phyloP scores from a whole-genome alignment of 2,329 filamentous ascomycete genomes.

The Plectosphaerella sp. region DNA sequence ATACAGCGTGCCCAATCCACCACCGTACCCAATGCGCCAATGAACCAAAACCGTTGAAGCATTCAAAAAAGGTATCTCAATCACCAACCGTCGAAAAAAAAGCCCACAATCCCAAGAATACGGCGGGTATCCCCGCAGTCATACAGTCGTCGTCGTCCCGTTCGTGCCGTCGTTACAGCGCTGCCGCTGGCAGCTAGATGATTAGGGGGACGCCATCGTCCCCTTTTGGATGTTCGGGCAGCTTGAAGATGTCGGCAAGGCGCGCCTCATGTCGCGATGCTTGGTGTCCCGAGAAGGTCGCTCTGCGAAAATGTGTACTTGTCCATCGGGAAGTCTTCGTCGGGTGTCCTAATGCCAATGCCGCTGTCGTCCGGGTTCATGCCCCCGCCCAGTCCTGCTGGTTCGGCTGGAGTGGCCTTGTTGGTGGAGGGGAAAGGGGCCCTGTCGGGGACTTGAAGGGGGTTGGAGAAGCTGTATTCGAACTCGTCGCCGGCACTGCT shows the following conservation, averaged over 20 bases:
- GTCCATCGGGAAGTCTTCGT: constrained; percentile 59
- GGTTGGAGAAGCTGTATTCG: constrained; percentile 29
- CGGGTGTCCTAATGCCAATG: constrained; percentile 65
- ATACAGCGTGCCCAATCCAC: not conserved
- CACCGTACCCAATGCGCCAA: not conserved
- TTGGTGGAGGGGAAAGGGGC: constrained; percentile 45
- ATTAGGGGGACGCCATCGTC: no score
- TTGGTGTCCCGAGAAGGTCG: constrained; percentile 23
- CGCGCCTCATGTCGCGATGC: constrained; percentile 8
- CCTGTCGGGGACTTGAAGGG: constrained; percentile 43
- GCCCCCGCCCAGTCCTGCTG: constrained; percentile 35
- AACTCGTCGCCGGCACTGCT: constrained; percentile 42
- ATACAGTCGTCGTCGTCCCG: constrained; percentile 8
- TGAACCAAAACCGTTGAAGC: not conserved
- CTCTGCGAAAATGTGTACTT: constrained; percentile 47
- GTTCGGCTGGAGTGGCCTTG: constrained; percentile 37
- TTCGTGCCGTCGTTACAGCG: constrained; percentile 14
- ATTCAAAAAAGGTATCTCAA: no score
- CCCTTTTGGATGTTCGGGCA: no score
- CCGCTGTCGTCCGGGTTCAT: constrained; percentile 61
- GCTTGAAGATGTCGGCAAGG: not conserved
- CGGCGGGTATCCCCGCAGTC: constrained; percentile 6
- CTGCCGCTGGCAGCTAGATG: not conserved
- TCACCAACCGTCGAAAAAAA: not conserved
- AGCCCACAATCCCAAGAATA: constrained; percentile 5